phyloP scores from a whole-genome alignment of 106 monocot genomes.

The Narthecium ossifragum region DNA sequence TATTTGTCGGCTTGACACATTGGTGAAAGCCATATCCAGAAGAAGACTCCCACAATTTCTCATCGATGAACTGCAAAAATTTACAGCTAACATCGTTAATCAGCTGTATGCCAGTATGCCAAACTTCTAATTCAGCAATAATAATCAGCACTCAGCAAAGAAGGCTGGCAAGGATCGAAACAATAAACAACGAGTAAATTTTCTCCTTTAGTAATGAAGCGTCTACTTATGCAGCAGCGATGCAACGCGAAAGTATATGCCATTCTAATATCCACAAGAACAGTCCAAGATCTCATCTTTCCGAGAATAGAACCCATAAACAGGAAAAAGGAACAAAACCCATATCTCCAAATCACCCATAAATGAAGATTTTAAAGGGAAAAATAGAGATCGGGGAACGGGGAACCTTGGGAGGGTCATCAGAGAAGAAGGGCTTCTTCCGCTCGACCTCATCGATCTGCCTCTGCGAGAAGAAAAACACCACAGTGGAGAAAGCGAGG shows the following conservation, averaged over 20 bases:
- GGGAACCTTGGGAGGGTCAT: conserved; percentile 1
- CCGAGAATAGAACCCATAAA: too few species aligned
- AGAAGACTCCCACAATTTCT: conserved; percentile 58
- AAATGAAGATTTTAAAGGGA: background rate
- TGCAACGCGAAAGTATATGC: too few species aligned
- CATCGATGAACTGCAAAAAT: conserved; percentile 37
- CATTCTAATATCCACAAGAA: too few species aligned
- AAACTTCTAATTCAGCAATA: too few species aligned
- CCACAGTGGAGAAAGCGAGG: conserved; percentile 24
- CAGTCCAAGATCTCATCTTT: too few species aligned
- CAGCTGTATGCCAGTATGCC: too few species aligned
- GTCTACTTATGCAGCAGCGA: too few species aligned
- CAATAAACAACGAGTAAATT: too few species aligned
- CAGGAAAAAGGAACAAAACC: background rate
- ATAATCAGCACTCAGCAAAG: too few species aligned
- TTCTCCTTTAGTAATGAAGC: too few species aligned
- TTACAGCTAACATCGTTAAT: too few species aligned
- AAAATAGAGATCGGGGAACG: background rate
- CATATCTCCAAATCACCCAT: background rate
- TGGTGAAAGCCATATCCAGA: conserved; percentile 48
- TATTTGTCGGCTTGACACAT: conserved; percentile 64
- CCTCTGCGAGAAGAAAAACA: conserved; percentile 43
- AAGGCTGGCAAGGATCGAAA: too few species aligned
- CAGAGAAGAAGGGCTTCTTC: background rate
- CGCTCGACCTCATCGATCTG: conserved; percentile 38